Evolutionary conservation across 2,329 filamentous ascomycete genomes (phyloP), one percentile per base, ranked within the genome.

Genomic region (Plectosphaerella cucumerina): DNA sequence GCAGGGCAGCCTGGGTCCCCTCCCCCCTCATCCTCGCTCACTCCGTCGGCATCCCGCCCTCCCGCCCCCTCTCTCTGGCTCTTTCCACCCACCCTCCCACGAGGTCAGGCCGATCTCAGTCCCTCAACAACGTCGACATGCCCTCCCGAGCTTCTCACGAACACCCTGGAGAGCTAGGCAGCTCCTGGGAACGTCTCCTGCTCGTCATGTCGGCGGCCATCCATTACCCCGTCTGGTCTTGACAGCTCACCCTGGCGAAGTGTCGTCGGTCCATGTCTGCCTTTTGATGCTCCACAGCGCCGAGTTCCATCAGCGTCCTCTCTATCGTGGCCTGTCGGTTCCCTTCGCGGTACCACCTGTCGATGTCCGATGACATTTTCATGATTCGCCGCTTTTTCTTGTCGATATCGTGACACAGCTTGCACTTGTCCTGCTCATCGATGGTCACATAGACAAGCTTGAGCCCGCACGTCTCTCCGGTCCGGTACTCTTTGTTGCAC

Each of bases 401-500:
- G 64, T 91, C 86, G 59, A 92, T 90, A 71, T 94, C 91, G 63
- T 90, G 86, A 74, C 93, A 97, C 56, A 91, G 78, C 66, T 88
- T 89, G 77, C 93, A 97, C 61, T 83, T 81, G 50, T 81, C 81
- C 42, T 68, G 60, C 49, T 86, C 77, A 53, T 76, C 75, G 57
- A 82, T 77, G 22, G 89, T 92, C 60, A 83, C 75, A 75, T 88
- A 91, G 65, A 96, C 86, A 57, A 96, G 82, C 73, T 90, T 96
- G 74, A 96, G 86, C 55, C 93, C 93, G 72, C 93, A 97, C 35
- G 93, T 97, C 77, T 97, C 93, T 63, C 93, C 93, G 59, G 89
- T 96, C 58, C 93, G 89, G 74, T 96, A 95, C 70, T 97, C 93
- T 71, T 90, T 91, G 70, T 88, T 86, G 80, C 93, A 97, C 68